Percentiles rank a stretch among this genome's conserved stretches.
Evolutionary conservation across 116 monocot species (phyloP).

Genomic region (Dioscorea cayenensis): DNA sequence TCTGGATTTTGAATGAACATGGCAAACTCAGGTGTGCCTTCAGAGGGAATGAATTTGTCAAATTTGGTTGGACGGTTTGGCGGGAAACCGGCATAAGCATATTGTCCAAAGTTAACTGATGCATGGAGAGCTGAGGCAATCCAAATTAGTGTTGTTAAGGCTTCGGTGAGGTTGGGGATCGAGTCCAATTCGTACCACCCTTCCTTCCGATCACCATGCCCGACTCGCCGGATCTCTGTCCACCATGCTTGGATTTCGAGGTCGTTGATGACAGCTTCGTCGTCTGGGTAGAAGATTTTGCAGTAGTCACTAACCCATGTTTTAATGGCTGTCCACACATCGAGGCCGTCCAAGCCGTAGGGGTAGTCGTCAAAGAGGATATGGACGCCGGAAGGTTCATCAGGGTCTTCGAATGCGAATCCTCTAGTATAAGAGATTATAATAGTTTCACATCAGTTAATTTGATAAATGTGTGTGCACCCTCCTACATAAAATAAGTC

Average conservation of each 20-base stretch:
- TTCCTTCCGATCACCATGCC: slow-evolving; percentile 45
- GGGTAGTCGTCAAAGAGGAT: slow-evolving; percentile 68
- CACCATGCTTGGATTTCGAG: slow-evolving; percentile 65
- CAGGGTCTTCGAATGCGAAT: slow-evolving; percentile 26
- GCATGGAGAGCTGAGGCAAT: slow-evolving; percentile 71
- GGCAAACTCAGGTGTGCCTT: slow-evolving; percentile 40
- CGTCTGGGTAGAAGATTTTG: slow-evolving; percentile 32
- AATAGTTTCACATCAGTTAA: neutral
- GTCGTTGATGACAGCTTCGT: slow-evolving; percentile 27
- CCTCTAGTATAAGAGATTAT: slow-evolving; percentile 23
- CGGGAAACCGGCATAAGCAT: slow-evolving; percentile 51
- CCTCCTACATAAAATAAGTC: too few species aligned
- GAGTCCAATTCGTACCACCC: slow-evolving; percentile 36
- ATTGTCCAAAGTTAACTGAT: slow-evolving; percentile 74
- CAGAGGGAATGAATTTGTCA: slow-evolving; percentile 39
- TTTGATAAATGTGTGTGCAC: too few species aligned
- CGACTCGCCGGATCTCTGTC: slow-evolving; percentile 41
- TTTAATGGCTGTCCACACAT: slow-evolving; percentile 52
- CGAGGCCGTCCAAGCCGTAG: slow-evolving; percentile 68
- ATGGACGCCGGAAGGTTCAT: slow-evolving; percentile 25
- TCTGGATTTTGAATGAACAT: slow-evolving; percentile 42
- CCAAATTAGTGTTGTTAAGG: slow-evolving; percentile 58
- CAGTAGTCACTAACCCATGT: slow-evolving; percentile 45
- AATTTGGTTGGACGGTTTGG: slow-evolving; percentile 65
- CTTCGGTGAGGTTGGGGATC: slow-evolving; percentile 15